Evolutionary conservation across 768 basidiomycete genomes (phyloP), one percentile per base, ranked within the genome.

Genomic region (Boletus rubescentipes): DNA sequence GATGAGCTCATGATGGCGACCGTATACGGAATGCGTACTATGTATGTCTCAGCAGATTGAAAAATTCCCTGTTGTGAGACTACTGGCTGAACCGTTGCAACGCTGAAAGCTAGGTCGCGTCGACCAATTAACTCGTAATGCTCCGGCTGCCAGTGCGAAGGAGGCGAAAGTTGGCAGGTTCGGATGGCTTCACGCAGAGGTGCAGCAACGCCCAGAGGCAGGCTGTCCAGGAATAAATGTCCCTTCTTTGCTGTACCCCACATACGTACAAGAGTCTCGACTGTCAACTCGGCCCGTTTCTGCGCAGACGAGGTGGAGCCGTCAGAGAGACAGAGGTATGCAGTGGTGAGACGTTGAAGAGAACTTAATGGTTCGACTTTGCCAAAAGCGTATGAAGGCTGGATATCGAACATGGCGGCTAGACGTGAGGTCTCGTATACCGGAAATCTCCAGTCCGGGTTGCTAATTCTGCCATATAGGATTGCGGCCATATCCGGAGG

Each of bases 171-270:
- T 65, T 96, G 93, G 56, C 91, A 93, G 9, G 87, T 85, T 55
- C 92, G 74, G n/a, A 89, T 77, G 2, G 89, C 91, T 67, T 98
- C 97, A 49, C 87, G 75, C 5, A 98, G 72, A 2, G 96, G 95
- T 0, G 86, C 79, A 2, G 86, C 81, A 29, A 91, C 75, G 1
- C 90, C 89, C 11, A 91, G 66, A 1, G 90, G 85, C 16, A 93
- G 67, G 18, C 72, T 70, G 50, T 80, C 75, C 38, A 90, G 61
- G 46, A 84, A 76, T 12, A 78, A 74, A 7, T 72, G 65, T 4
- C 79, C 79, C 21, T 78, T 69, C 7, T 75, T 67, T 8, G 77
- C 71, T 8, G 71, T 63, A 14, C 67, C 65, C 58, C 63, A 66
- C 50, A 62, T 69, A 3, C 73, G 67, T 15, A 89, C 78, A 70